phyloP scores from a whole-genome alignment of 2,329 filamentous ascomycete species.

The Alternaria sp. region DNA sequence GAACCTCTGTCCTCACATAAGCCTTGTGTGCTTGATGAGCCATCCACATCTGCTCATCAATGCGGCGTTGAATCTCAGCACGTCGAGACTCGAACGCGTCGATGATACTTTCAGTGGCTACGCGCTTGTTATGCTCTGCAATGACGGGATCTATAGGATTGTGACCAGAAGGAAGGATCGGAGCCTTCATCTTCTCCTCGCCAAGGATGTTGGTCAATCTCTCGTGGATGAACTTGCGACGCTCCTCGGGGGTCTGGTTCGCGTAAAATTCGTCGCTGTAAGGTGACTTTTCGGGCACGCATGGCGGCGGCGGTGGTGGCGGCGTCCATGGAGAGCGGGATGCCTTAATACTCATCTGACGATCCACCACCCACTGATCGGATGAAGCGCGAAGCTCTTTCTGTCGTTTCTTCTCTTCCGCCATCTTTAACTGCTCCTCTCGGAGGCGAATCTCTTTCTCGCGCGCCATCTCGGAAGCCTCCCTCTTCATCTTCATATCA shows the following conservation, averaged over 20 bases:
- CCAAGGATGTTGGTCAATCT: constrained; percentile 10
- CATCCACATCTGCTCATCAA: background rate
- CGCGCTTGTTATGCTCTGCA: constrained; percentile 10
- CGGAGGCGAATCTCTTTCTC: background rate
- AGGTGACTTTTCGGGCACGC: background rate
- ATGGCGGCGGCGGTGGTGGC: background rate
- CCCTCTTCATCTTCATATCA: constrained; percentile 2
- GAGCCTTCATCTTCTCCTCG: constrained; percentile 9
- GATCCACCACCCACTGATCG: background rate
- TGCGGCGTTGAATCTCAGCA: background rate
- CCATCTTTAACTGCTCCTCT: background rate
- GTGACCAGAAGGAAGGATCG: constrained; percentile 14
- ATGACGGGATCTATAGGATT: constrained; percentile 12
- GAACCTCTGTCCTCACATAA: background rate
- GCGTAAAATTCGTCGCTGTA: background rate
- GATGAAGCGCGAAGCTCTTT: background rate
- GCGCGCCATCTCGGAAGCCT: background rate
- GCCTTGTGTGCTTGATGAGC: background rate
- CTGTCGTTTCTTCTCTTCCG: background rate
- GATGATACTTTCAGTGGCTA: background rate
- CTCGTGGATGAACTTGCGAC: constrained; percentile 2
- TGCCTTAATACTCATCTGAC: background rate
- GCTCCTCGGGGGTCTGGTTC: constrained; percentile 11
- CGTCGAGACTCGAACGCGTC: background rate
- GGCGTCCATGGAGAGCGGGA: background rate